These are phyloP conservation scores for Anthracocystis walkeri DNA, from an alignment of 1,284 basidiomycete species.

Conservation along the genomic window DNA sequence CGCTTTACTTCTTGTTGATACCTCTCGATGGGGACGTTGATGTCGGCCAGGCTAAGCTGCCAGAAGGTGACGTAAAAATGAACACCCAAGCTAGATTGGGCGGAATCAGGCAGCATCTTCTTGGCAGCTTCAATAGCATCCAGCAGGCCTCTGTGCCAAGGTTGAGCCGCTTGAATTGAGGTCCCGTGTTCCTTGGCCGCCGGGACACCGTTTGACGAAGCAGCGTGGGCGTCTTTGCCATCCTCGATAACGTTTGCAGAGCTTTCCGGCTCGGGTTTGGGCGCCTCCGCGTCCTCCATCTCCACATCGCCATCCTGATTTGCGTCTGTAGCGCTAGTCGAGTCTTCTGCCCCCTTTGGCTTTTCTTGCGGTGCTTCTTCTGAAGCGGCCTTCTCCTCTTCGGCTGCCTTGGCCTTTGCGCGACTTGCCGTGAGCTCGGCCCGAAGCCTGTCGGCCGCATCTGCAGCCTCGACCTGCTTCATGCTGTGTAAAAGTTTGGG, in stretches of 20 bases:
- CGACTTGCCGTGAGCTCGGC: slow-evolving; percentile 55
- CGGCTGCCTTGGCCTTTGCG: slow-evolving; percentile 27
- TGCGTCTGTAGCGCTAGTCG: background rate
- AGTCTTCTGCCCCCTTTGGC: background rate
- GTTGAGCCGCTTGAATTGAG: background rate
- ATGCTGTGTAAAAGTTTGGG: slow-evolving; percentile 58
- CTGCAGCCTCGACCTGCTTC: slow-evolving; percentile 48
- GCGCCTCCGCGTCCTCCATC: slow-evolving; percentile 32
- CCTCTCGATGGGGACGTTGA: slow-evolving; percentile 67
- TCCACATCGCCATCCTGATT: slow-evolving; percentile 32
- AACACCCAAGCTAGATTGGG: slow-evolving; percentile 49
- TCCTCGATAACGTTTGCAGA: background rate
- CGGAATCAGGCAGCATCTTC: slow-evolving; percentile 48
- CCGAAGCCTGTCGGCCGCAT: slow-evolving; percentile 48
- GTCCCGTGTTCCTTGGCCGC: background rate
- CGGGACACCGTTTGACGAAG: background rate
- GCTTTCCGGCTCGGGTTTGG: slow-evolving; percentile 5
- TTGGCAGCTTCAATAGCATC: slow-evolving; percentile 53
- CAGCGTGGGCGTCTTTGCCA: background rate
- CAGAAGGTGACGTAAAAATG: slow-evolving; percentile 68
- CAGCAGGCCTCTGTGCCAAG: slow-evolving; percentile 62
- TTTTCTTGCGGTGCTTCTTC: background rate
- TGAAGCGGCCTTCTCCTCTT: slow-evolving; percentile 9
- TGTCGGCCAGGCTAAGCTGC: slow-evolving; percentile 65
- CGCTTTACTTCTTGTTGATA: slow-evolving; percentile 65